Evolutionary conservation across 2,329 filamentous ascomycete species (phyloP).

Genomic region (Ploettnerulaceae sp.): DNA sequence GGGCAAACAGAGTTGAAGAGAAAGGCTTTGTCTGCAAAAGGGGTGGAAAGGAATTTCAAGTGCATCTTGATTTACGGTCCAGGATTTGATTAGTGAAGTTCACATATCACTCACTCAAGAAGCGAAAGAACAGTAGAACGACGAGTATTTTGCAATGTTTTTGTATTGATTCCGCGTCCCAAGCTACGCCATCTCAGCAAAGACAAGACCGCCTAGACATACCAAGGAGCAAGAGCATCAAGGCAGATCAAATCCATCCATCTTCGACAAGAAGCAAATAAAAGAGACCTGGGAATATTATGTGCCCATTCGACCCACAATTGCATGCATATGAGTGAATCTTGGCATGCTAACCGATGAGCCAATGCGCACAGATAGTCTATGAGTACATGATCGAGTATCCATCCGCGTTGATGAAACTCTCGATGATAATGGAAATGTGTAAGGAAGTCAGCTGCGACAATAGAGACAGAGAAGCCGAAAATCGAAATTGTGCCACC

Average conservation of each 20-base stretch:
- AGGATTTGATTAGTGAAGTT: no score
- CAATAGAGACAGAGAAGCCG: constrained; percentile 16
- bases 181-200: constrained; percentile 11
- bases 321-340: constrained; percentile 14
- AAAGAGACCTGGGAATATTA: constrained; percentile 20
- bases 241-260: constrained; percentile 17
- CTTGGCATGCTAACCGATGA: constrained; percentile 17
- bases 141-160: constrained; percentile 29
- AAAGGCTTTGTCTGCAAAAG: no score
- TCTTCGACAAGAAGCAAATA: constrained; percentile 14
- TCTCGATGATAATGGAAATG: constrained; percentile 21
- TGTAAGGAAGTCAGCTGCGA: constrained; percentile 19
- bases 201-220: constrained; percentile 12
- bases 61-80: no score
- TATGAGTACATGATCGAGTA: constrained; percentile 31
- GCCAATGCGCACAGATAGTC: constrained; percentile 26
- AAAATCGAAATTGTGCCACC: constrained; percentile 26
- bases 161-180: constrained; percentile 24
- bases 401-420: constrained; percentile 13
- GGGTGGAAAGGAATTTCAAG: no score
- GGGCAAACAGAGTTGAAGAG: no score
- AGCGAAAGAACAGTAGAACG: neutral
- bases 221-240: constrained; percentile 12
- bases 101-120: no score
- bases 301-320: constrained; percentile 8